A percentile compares a stretch with the other conserved stretches of the same genome.
Evolutionary conservation across 257 asterid species (phyloP).

Genomic region (Solanum clarkiae): DNA sequence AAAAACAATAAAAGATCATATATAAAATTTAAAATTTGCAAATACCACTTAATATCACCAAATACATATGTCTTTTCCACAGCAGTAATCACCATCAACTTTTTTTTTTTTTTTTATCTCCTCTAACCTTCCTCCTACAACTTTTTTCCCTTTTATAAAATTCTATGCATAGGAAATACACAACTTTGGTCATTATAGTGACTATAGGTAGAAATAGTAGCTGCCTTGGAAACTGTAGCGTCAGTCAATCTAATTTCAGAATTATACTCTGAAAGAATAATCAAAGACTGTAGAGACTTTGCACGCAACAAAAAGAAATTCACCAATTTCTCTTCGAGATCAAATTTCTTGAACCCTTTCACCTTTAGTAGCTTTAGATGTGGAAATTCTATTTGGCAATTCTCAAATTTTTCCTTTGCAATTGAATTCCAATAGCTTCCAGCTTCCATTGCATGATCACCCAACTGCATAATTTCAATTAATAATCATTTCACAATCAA

Average conservation of each 20-base stretch:
- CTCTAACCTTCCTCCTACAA: too few relatives aligned
- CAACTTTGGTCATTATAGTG: not conserved
- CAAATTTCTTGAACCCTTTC: not conserved
- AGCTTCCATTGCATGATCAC: not conserved
- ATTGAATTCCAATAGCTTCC: not conserved
- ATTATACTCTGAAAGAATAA: not conserved
- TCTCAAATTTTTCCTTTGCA: not conserved
- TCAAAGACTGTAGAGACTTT: not conserved
- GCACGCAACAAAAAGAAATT: not conserved
- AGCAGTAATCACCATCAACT: too few relatives aligned
- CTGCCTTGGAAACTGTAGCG: not conserved
- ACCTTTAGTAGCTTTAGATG: not conserved
- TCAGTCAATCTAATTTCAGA: not conserved
- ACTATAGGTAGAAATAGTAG: not conserved
- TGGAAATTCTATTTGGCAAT: not conserved
- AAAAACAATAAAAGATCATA: too few relatives aligned
- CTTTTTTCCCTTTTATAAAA: not conserved
- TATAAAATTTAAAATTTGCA: too few relatives aligned
- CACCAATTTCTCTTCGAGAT: not conserved
- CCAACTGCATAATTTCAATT: not conserved
- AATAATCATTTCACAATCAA: too few relatives aligned
- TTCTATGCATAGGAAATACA: not conserved
- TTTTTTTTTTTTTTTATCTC: accelerated
- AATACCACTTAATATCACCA: too few relatives aligned
- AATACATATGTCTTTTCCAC: too few relatives aligned